Evolutionary conservation across 345 rosid species (phyloP).

Genomic region (Hypericum androsaemum): DNA sequence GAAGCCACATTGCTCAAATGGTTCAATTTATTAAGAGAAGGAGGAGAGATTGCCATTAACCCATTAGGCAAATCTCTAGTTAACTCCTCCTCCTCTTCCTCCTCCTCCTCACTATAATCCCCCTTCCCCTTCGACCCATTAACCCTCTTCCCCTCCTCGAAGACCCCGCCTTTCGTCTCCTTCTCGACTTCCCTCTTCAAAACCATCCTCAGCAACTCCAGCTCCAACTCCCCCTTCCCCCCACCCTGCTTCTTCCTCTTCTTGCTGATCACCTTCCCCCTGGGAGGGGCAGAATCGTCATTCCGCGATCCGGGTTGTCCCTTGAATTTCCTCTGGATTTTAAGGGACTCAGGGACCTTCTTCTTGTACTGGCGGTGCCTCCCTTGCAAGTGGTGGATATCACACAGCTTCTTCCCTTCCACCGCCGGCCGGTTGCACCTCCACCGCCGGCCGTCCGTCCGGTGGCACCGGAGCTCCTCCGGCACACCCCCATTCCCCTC

Average conservation of each 20-base stretch:
- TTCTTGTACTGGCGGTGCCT: slow-evolving; percentile 40
- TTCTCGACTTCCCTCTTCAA: slow-evolving; percentile 74
- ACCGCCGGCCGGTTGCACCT: slow-evolving; percentile 69
- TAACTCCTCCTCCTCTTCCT: slow-evolving; percentile 29
- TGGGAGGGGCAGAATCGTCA: slow-evolving; percentile 8
- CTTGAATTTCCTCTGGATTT: slow-evolving; percentile 36
- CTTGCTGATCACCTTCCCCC: slow-evolving; percentile 8
- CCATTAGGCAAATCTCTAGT: slow-evolving; percentile 83
- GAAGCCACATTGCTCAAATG: slow-evolving; percentile 42
- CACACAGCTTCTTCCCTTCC: slow-evolving; percentile 78
- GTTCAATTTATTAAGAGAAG: slow-evolving; percentile 6
- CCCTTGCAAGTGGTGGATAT: slow-evolving; percentile 63
- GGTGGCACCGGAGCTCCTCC: slow-evolving; percentile 75
- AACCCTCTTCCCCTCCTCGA: slow-evolving; percentile 22
- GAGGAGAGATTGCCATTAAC: slow-evolving; percentile 67
- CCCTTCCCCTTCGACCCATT: slow-evolving; percentile 13
- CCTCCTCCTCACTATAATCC: slow-evolving; percentile 1
- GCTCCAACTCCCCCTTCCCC: slow-evolving; percentile 51
- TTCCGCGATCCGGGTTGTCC: slow-evolving; percentile 25
- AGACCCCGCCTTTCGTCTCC: slow-evolving; percentile 16
- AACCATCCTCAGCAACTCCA: slow-evolving; percentile 79
- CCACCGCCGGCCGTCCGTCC: slow-evolving; percentile 94
- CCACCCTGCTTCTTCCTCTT: slow-evolving; percentile 20
- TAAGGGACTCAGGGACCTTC: slow-evolving; percentile 58
- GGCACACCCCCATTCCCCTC: slow-evolving; percentile 39